Evolutionary conservation across 768 basidiomycete species (phyloP), one percentile per base, ranked within the genome.

Genomic region (Auriscalpium orientale): DNA sequence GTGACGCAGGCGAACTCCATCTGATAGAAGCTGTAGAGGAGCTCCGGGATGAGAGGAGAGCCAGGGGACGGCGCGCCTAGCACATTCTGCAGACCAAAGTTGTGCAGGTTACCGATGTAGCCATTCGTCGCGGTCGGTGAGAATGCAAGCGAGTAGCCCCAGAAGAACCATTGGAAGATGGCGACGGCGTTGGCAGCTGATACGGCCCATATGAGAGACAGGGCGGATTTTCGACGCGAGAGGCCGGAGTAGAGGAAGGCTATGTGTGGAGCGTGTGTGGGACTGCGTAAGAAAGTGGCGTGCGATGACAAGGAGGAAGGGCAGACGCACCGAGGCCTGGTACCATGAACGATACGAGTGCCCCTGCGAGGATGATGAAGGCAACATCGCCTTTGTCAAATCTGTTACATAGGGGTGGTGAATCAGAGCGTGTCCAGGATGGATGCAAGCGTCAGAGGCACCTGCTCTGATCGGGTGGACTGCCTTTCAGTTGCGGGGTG

Each of bases 1-100:
- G 89, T 91, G 16, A 92, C 88, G 54, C 85, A 86, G 9, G 84
- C 87, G 65, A 91, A 91, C 70, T 89, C 87, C 85, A 89, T 86
- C 67, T 90, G 88, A 74, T 89, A 93, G 70, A 92, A 86, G 62
- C 81, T 83, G 74, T 89, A 95, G 34, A 95, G 76, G 49, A 94
- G 74, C 54, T 84, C 84, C 9, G 93, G 93, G 55, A 95, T 82
- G 44, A 90, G 78, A 43, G 85, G 83, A 0, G 88, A 88, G 13
- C 89, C 92, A 12, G 87, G 85, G 10, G 88, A 88, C 0, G 89
- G 85, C 13, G 80, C 73, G 33, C 71, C 84, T 56, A 87, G 76
- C 33, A 93, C 91, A 56, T 83, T 74, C 53, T 80, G 76, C 45
- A 95, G 74, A 20, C 87, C 90, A 62, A 94, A 88, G 70, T 90